Evolutionary conservation across 2,329 filamentous ascomycete genomes (phyloP), one percentile per base, ranked within the genome.

Genomic region (Fusarium armeniacum): DNA sequence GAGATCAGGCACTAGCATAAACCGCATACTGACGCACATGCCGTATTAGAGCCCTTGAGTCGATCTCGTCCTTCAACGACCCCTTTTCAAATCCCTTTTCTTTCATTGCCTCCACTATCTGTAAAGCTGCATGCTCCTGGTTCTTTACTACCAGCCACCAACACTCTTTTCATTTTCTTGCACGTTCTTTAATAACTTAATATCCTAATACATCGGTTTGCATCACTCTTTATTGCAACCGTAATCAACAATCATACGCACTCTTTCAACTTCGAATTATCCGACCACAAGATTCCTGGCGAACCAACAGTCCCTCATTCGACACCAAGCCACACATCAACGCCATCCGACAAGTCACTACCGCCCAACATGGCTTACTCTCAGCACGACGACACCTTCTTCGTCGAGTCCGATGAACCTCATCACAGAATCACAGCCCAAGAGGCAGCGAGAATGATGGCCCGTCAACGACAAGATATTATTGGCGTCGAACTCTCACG

Each of bases 401-500:
- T 87, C 75, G 83, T 87, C 74, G 86, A 88, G 70, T 82, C 82
- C 45, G 85, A 88, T 68, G 85, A 87, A 73, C 79, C 82, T 67
- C 78, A 81, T 43, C 73, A 80, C n/a, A 88, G 89, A 69, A 87
- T 93, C 72, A 90, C 90, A 69, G 85, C 90, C 65, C 89, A 91
- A 77, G 92, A 96, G 75, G 90, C 93, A 66, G 89, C 91, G 73
- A 93, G 91, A 81, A 88, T 93, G 77, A 84, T 96, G 74, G 91
- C 92, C 64, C 90, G 92, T 77, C 90, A 95, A 82, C 90, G 90
- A 76, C 95, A 98, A 81, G 93, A 95, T 77, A 91, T 91, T 72
- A 91, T 98, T 74, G 94, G 91, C 65, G 92, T 94, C 77, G 93
- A 98, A 79, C 88, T 98, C 71, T 98, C 94, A 46, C 89, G 90